Evolutionary conservation across 352 stramenopile species (phyloP).

Genomic region (Salisapilia sapeloensis): DNA sequence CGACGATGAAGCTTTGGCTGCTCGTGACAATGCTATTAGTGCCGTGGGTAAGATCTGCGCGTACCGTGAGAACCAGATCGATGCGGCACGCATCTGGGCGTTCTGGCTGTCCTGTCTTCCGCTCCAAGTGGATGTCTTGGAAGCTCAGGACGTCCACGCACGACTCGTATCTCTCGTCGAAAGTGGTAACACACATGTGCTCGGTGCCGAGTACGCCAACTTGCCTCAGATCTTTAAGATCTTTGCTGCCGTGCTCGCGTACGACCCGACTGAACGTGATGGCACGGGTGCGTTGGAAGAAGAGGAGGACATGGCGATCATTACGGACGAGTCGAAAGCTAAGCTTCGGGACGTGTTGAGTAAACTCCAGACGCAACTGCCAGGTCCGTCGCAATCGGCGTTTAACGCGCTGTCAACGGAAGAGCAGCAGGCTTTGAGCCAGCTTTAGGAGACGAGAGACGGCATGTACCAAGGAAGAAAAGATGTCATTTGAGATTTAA

Average conservation of each 20-base stretch:
- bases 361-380: constrained; percentile 52
- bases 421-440: constrained; percentile 50
- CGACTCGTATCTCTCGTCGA: constrained; percentile 50
- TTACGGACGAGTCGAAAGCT: constrained; percentile 37
- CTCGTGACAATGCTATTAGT: constrained; percentile 68
- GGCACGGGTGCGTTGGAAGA: constrained; percentile 28
- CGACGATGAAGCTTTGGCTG: constrained; percentile 34
- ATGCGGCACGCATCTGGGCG: constrained; percentile 42
- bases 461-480: no score
- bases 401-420: constrained; percentile 53
- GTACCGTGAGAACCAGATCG: constrained; percentile 26
- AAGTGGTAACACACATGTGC: constrained; percentile 30
- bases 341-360: constrained; percentile 40
- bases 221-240: constrained; percentile 51
- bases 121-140: constrained; percentile 57
- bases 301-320: constrained; percentile 51
- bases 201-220: constrained; percentile 50
- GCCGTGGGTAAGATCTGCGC: constrained; percentile 69
- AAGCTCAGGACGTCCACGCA: constrained; percentile 59
- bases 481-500: no score
- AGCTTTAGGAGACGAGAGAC: constrained; percentile 21
- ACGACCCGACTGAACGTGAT: constrained; percentile 34
- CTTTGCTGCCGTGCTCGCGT: constrained; percentile 55
- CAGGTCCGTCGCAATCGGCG: constrained; percentile 31
- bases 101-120: constrained; percentile 72